These are phyloP conservation scores for Podospora didyma DNA, from an alignment of 495 filamentous ascomycete species.

Conservation along the genomic window DNA sequence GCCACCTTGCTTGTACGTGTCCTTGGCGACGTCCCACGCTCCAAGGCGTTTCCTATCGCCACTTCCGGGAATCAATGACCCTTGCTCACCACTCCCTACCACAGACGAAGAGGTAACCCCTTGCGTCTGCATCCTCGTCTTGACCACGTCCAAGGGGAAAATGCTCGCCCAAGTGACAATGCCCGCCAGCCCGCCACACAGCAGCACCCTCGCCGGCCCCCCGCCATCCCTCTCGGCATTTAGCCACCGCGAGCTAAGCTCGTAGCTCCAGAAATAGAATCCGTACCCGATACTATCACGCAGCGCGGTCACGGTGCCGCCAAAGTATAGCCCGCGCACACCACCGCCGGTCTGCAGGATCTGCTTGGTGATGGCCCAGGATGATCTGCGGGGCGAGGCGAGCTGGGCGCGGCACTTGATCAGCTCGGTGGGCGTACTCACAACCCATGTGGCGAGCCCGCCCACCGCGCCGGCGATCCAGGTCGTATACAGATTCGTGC, in stretches of 20 bases:
- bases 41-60: conserved; percentile 28
- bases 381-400: conserved; percentile 31
- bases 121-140: conserved; percentile 79
- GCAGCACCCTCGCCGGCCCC: conserved; percentile 56
- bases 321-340: conserved; percentile 67
- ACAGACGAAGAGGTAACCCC: neutral
- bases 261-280: conserved; percentile 91
- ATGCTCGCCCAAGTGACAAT: conserved; percentile 81
- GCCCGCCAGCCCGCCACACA: conserved; percentile 83
- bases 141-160: conserved; percentile 85
- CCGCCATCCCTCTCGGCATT: conserved; percentile 16
- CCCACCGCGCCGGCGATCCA: conserved; percentile 74
- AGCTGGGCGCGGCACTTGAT: conserved; percentile 80
- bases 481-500: conserved; percentile 47
- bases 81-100: conserved; percentile 15
- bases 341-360: conserved; percentile 56
- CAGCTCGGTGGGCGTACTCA: conserved; percentile 81
- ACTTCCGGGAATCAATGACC: conserved; percentile 19
- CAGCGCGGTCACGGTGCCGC: conserved; percentile 72
- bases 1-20: conserved; percentile 63
- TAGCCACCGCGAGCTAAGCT: conserved; percentile 59
- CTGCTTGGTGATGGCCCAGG: conserved; percentile 57
- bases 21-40: conserved; percentile 57
- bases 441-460: conserved; percentile 74
- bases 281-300: conserved; percentile 86